These are phyloP conservation scores for Flagelloscypha sp. DNA, from an alignment of 768 basidiomycete genomes.

Conservation along the genomic window DNA sequence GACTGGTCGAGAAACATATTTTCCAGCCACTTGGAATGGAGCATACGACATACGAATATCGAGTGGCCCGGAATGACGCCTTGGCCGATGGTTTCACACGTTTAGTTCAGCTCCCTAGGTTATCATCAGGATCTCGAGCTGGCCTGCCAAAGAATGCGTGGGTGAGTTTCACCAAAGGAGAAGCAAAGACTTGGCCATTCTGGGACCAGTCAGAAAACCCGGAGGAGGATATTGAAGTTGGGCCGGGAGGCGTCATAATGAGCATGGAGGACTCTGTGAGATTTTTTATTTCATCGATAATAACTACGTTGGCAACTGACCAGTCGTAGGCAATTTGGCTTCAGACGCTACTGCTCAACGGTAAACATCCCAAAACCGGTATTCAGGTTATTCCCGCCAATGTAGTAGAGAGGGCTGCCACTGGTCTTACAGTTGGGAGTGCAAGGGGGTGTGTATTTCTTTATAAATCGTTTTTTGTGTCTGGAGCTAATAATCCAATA, in stretches of 20 bases:
- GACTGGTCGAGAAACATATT: slow-evolving; percentile 11
- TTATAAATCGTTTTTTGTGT: neutral
- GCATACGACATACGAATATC: slow-evolving; percentile 11
- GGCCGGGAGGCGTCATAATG: slow-evolving; percentile 7
- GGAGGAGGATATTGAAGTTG: too few species aligned
- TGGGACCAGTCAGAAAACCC: too few species aligned
- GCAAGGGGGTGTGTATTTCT: slow-evolving; percentile 13
- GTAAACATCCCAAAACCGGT: slow-evolving; percentile 2
- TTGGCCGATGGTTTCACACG: slow-evolving; percentile 1
- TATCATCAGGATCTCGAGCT: too few species aligned
- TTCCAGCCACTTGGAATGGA: slow-evolving; percentile 12
- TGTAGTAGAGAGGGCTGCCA: slow-evolving; percentile 1
- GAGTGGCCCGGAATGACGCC: neutral
- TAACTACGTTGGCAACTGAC: neutral
- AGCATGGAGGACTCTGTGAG: slow-evolving; percentile 17
- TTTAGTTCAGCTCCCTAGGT: too few species aligned
- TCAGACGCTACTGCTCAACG: slow-evolving; percentile 3
- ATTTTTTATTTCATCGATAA: too few species aligned
- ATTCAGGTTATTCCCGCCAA: slow-evolving; percentile 5
- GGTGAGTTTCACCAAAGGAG: too few species aligned
- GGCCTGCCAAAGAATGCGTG: too few species aligned
- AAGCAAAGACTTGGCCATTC: too few species aligned
- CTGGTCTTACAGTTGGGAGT: slow-evolving; percentile 15
- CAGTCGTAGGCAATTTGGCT: slow-evolving; percentile 13
- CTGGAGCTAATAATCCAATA: neutral